Conservation (phyloP, 2,329 filamentous ascomycete species). For the Botryotinia convoluta region DNA sequence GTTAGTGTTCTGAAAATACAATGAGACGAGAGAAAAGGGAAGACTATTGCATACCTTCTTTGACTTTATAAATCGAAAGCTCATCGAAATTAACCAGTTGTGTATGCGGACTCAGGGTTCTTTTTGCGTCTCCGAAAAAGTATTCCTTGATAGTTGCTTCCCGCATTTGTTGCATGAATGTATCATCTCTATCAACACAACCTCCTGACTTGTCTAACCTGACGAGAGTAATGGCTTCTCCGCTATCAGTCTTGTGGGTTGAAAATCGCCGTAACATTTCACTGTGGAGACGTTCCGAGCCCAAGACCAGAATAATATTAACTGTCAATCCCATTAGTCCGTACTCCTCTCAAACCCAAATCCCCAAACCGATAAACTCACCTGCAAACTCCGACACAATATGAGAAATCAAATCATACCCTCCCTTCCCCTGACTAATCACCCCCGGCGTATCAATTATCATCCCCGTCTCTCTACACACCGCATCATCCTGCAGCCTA, state of each 20-base stretch:
- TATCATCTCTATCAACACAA: slow-evolving; percentile 71
- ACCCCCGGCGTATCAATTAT: slow-evolving; percentile 81
- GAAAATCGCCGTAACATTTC: slow-evolving; percentile 71
- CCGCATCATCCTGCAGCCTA: slow-evolving; percentile 71
- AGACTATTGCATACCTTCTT: slow-evolving; percentile 48
- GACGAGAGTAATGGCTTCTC: slow-evolving; percentile 72
- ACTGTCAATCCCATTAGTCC: slow-evolving; percentile 44
- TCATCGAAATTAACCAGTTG: slow-evolving; percentile 78
- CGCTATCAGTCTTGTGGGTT: slow-evolving; percentile 51
- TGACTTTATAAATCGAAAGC: slow-evolving; percentile 69
- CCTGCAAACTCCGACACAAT: slow-evolving; percentile 68
- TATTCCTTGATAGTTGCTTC: slow-evolving; percentile 84
- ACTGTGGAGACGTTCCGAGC: slow-evolving; percentile 71
- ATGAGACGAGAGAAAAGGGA: background rate
- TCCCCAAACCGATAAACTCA: slow-evolving; percentile 31
- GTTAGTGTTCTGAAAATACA: slow-evolving; percentile 20
- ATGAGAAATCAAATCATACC: slow-evolving; percentile 77
- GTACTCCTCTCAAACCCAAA: background rate
- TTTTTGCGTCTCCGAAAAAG: slow-evolving; percentile 81
- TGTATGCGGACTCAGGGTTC: slow-evolving; percentile 81
- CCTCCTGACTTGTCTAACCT: slow-evolving; percentile 83
- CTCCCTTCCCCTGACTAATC: slow-evolving; percentile 61
- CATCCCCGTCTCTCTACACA: slow-evolving; percentile 70
- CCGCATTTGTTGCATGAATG: slow-evolving; percentile 69
- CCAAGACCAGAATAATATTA: slow-evolving; percentile 78